Base-by-base conservation (phyloP, 208 protist species). In the Plasmodiophora brassicae region DNA sequence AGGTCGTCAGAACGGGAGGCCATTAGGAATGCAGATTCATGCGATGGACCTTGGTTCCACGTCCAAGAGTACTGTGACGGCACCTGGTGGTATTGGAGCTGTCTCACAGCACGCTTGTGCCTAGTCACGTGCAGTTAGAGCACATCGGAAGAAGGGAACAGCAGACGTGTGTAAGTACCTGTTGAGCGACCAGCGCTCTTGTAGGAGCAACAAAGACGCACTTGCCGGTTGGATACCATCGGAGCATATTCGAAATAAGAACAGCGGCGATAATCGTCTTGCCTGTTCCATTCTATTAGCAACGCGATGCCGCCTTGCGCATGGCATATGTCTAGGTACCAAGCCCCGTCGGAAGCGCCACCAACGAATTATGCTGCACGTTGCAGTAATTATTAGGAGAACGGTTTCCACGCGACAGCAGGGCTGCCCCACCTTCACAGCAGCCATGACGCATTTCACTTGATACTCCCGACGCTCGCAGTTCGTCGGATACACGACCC, bases 191-290 rank as follows among this genome's bases (percentile, higher is more conserved):
- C 8, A 93, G 88, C 39, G 85, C 57, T 65, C 88, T 46, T 41
- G 92, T 93, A 1, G 92, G 87, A 1, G 92, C 92, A 0, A 93
- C 28, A 87, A 93, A 93, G 32, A 92, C 86, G 5, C 87, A 46
- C 28, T 53, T 60, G 38, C 91, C 90, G 14, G 50, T 83, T 10
- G 92, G 92, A 85, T 89, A 93, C 92, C 92, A 93, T n/a, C 91
- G 88, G 25, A 43, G 53, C 28, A 90, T 89, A 60, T 92, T 93
- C 44, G 78, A 83, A 54, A 93, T 92, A 8, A 89, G 91, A n/a
- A 92, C 91, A 20, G 90, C 87, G 10, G 92, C 92, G 65, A 93
- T 93, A 14, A 93, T 65, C 54, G 92, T 93, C 87, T 93, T 93
- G 44, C 92, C 92, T n/a, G 71, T 45, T 20, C 36, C 84, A 28